Evolutionary conservation across 257 asterid genomes (phyloP), one percentile per base, ranked within the genome.

Genomic region (Apocynum venetum): DNA sequence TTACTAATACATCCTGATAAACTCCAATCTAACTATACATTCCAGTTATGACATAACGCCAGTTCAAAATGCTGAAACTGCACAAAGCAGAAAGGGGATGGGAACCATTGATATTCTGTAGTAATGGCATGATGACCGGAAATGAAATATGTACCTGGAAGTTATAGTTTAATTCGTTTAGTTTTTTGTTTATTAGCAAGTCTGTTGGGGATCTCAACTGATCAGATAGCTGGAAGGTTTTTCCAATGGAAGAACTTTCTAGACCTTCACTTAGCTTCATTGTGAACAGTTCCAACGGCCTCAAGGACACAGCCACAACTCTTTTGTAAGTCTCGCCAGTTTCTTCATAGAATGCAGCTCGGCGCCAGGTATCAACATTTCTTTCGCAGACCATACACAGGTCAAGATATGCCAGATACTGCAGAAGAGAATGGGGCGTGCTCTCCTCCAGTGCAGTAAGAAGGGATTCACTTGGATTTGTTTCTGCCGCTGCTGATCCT

Each of bases 401-500:
- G 89, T 96, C 99, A 65, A 91, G 97, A 84, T 87, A 91, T 11
- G 98, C 98, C 61, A 93, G 92, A 83, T 93, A 88, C 73, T 96
- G 97, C 90, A 93, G 78, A 77, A 96, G 93, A 56, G 98, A 96
- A 57, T 88, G 90, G 47, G 94, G 97, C 8, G 87, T 84, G 87
- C 97, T 93, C 80, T 86, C 96, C 83, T 96, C 97, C 70, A 96
- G 82, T 6, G 97, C 84, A 43, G 83, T 89, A 40, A 96, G 90
- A 76, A 96, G 96, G 1, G 87, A 85, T 81, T 91, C 97, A 41
- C 96, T 96, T 72, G 99, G 99, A 82, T 93, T 96, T 59, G 97
- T 89, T 87, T 93, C 97, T 63, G 99, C 97, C 31, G 98, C 99
- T 47, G 98, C 98, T 80, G 99, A 93, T 85, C 98, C 99, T 86